phyloP scores from a whole-genome alignment of 495 filamentous ascomycete species.

The Tuber calosporum region DNA sequence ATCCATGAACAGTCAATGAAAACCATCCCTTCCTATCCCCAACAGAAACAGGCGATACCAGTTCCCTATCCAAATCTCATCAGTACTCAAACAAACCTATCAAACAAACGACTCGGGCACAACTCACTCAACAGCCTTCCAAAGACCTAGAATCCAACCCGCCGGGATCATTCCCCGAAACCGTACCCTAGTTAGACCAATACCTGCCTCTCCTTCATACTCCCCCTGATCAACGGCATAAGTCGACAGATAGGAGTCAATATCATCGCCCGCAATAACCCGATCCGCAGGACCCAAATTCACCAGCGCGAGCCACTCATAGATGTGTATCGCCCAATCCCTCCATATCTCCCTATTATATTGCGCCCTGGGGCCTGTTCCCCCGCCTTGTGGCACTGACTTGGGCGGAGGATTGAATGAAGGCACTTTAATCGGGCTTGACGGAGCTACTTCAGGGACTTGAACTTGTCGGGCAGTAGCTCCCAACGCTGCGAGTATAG shows the following conservation, averaged over 20 bases:
- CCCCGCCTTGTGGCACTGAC: conserved; percentile 43
- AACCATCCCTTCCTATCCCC: conserved; percentile 24
- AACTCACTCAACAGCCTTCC: conserved; percentile 26
- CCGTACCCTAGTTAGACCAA: conserved; percentile 20
- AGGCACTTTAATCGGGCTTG: conserved; percentile 44
- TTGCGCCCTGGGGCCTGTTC: conserved; percentile 50
- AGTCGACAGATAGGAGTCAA: conserved; percentile 76
- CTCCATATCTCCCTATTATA: conserved; percentile 39
- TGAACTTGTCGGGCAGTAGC: conserved; percentile 52
- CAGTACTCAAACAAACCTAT: background rate
- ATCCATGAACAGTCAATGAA: conserved; percentile 35
- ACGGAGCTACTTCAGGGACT: conserved; percentile 43
- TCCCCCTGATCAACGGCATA: conserved; percentile 49
- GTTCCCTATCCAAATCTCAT: background rate
- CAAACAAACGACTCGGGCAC: background rate
- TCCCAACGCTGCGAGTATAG: conserved; percentile 42
- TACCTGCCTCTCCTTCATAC: background rate
- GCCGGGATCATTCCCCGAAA: conserved; percentile 34
- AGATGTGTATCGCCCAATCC: conserved; percentile 54
- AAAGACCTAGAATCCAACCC: conserved; percentile 28
- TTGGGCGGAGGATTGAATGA: conserved; percentile 46
- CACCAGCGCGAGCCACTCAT: conserved; percentile 80
- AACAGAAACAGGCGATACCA: conserved; percentile 6
- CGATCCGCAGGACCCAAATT: conserved; percentile 62
- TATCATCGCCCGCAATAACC: conserved; percentile 55